Evolutionary conservation across 305 asterid species (phyloP), one percentile per base, ranked within the genome.

Genomic region (Andrographis paniculata): DNA sequence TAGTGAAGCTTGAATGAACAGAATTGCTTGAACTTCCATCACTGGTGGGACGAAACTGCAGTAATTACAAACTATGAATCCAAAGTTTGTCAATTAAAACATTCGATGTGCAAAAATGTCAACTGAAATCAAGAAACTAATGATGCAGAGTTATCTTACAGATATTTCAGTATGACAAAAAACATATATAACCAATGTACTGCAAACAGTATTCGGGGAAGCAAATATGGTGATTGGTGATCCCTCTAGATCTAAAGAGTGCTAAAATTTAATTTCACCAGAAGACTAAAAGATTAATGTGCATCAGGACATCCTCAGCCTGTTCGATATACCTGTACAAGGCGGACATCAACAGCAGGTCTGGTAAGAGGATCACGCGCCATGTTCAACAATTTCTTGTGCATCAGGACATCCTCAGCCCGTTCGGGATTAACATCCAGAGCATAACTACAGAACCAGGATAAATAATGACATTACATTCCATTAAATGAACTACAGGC

Each of bases 321-420:
- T 23, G 10, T 9, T 17, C 14, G 28, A 39, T 48, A 56, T 62
- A 89, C 98, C 94, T 78, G 94, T 67, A 85, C 84, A 20, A 65
- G 77, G 60, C 87, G 97, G 40, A 85, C 91, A 55, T 89, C 98
- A 63, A 85, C 78, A 28, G 94, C 98, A 27, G 87, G 86, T 21
- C 80, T 68, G 40, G 76, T 80, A 56, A 62, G 65, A 37, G 79
- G 78, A 33, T 82, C 71, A 9, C 69, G 86, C 6, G 98, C 98
- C 87, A 74, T 57, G 53, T 60, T 71, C 71, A 89, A 59, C 63
- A 89, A 59, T 56, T 59, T 82, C 76, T 85, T 85, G 82, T 89
- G 98, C 86, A 79, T 53, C 42, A 89, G 63, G 30, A 89, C 98
- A 71, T 89, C 96, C 64, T 86, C 92, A 30, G 95, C 94, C 38